Conservation (phyloP, 2,329 filamentous ascomycete species). For the Aspergillus sp. region DNA sequence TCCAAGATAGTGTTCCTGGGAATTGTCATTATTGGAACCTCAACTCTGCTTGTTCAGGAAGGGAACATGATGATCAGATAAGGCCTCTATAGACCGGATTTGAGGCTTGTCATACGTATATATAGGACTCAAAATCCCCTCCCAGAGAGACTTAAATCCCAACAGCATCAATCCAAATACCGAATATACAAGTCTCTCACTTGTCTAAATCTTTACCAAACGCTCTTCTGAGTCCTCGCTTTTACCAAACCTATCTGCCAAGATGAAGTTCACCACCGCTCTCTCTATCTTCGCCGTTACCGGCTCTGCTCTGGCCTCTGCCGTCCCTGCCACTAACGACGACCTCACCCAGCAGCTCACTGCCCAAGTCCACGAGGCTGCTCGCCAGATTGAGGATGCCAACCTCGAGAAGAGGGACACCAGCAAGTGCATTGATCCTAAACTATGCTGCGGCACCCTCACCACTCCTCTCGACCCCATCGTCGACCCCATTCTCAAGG, state of each 20-base stretch:
- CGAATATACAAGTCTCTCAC: background rate
- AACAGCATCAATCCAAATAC: constrained; percentile 1
- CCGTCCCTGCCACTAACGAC: constrained; percentile 10
- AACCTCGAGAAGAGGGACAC: constrained; percentile 5
- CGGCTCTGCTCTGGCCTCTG: constrained; percentile 28
- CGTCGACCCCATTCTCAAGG: constrained; percentile 26
- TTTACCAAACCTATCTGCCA: constrained; percentile 10
- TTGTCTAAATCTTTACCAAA: background rate
- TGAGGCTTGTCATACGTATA: constrained; percentile 8
- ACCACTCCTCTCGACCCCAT: constrained; percentile 29
- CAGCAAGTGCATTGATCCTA: constrained; percentile 20
- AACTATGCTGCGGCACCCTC: constrained; percentile 30
- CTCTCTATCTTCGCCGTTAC: constrained; percentile 32
- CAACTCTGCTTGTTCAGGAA: constrained; percentile 7
- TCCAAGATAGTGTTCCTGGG: background rate
- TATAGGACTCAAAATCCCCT: constrained; percentile 1
- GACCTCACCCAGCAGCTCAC: constrained; percentile 12
- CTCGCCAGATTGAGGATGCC: constrained; percentile 9
- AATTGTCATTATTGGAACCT: background rate
- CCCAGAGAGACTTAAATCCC: background rate
- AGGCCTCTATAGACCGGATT: background rate
- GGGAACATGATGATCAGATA: constrained; percentile 9
- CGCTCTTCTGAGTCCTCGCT: background rate
- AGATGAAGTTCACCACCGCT: constrained; percentile 27
- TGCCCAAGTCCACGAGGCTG: constrained; percentile 16